A percentile compares a stretch with the other conserved stretches of the same genome.
Conservation (phyloP, 164 flowering plant genomes). For the Brasenia schreberi region DNA sequence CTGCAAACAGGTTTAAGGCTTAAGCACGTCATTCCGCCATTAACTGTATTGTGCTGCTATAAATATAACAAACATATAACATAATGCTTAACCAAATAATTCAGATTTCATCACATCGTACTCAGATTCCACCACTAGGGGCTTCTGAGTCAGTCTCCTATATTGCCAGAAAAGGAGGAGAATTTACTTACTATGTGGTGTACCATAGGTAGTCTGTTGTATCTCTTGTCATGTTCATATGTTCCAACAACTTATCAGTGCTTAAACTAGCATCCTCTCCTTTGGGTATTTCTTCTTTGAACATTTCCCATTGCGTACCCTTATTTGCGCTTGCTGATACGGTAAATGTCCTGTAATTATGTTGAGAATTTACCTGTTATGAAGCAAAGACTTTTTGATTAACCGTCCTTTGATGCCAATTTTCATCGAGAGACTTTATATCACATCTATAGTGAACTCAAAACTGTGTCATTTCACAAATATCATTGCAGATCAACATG, state of each 20-base stretch:
- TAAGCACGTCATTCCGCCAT: no score
- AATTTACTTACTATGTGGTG: conserved; percentile 43
- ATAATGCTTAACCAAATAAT: no score
- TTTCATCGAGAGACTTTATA: no score
- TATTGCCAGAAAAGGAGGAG: neutral
- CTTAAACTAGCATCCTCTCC: conserved; percentile 6
- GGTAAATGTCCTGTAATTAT: conserved; percentile 40
- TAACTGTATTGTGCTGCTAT: no score
- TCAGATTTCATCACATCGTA: no score
- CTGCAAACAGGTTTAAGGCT: no score
- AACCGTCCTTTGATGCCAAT: no score
- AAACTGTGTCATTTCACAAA: neutral
- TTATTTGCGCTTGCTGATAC: conserved; percentile 20
- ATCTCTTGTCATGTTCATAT: conserved; percentile 44
- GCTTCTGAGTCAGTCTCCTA: no score
- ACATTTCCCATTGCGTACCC: conserved; percentile 34
- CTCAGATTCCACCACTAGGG: neutral
- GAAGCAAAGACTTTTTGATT: neutral
- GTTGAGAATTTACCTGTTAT: conserved; percentile 56
- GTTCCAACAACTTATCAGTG: conserved; percentile 25
- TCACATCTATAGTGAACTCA: no score
- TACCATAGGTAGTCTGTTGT: conserved; percentile 81
- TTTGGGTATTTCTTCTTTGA: conserved; percentile 29
- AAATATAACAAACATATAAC: no score
- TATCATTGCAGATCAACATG: neutral